Percentiles rank a stretch among this genome's conserved stretches.
These are phyloP conservation scores for Leccinum ponderosum DNA, from an alignment of 1,284 basidiomycete genomes.

Conservation along the genomic window DNA sequence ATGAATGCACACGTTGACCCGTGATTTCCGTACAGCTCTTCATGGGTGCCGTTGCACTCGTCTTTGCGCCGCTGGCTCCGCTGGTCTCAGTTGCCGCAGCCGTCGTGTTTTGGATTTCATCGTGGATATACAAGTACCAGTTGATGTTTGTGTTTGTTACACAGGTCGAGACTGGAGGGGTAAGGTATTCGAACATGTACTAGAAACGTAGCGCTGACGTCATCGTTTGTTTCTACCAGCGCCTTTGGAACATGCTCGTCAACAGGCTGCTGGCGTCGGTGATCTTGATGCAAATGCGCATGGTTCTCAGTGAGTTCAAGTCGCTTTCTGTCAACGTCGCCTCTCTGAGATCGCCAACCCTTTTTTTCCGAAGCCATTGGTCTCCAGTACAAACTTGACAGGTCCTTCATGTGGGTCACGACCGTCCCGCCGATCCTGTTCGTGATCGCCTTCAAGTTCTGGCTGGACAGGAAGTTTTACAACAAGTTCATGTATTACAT, in stretches of 20 bases:
- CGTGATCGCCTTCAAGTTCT: constrained; percentile 79
- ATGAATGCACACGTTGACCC: constrained; percentile 13
- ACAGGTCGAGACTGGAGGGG: constrained; percentile 88
- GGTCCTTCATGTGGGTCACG: constrained; percentile 69
- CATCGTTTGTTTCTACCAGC: constrained; percentile 41
- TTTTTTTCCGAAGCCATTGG: constrained; percentile 71
- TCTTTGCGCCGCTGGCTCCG: constrained; percentile 92
- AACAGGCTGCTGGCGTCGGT: constrained; percentile 80
- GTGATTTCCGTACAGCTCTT: constrained; percentile 57
- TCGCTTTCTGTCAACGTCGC: background rate
- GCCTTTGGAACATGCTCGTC: constrained; percentile 90
- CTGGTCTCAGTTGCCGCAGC: constrained; percentile 78
- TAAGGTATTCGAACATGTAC: constrained; percentile 39
- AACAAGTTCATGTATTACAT: constrained; percentile 78
- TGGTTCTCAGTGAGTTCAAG: constrained; percentile 77
- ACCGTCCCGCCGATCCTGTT: constrained; percentile 78
- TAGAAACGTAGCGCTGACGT: background rate
- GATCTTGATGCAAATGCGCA: constrained; percentile 81
- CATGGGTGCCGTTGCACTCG: constrained; percentile 83
- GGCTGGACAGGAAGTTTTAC: constrained; percentile 69
- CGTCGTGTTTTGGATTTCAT: constrained; percentile 82
- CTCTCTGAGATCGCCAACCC: constrained; percentile 1
- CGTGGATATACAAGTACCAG: constrained; percentile 89
- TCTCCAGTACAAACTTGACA: constrained; percentile 74
- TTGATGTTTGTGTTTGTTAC: constrained; percentile 91